These are phyloP conservation scores for Globisporangium carolinianum DNA, from an alignment of 352 stramenopile species.

Conservation along the genomic window DNA sequence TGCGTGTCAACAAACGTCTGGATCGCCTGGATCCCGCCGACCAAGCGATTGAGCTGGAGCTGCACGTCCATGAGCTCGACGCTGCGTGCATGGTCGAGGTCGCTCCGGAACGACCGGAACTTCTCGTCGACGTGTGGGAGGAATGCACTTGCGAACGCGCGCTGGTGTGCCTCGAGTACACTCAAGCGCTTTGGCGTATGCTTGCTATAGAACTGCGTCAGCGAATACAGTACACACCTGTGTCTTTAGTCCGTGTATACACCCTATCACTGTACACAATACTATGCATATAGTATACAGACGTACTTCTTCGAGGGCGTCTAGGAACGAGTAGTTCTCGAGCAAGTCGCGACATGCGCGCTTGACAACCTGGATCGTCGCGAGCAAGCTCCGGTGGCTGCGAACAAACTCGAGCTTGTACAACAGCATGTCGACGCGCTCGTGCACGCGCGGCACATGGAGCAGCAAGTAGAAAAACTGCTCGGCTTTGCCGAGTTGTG, in stretches of 20 bases:
- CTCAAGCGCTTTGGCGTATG: slow-evolving; percentile 27
- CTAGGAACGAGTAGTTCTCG: slow-evolving; percentile 62
- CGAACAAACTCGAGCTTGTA: slow-evolving; percentile 69
- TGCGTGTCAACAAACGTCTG: slow-evolving; percentile 35
- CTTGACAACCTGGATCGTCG: slow-evolving; percentile 48
- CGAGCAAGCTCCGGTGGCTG: slow-evolving; percentile 31
- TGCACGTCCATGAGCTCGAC: slow-evolving; percentile 62
- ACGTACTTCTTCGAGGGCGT: slow-evolving; percentile 37
- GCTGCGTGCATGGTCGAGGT: slow-evolving; percentile 39
- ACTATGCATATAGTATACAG: background rate
- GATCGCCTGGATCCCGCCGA: slow-evolving; percentile 36
- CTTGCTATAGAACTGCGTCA: slow-evolving; percentile 39
- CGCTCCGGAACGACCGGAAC: slow-evolving; percentile 42
- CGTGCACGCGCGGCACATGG: slow-evolving; percentile 45
- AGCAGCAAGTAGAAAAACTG: slow-evolving; percentile 65
- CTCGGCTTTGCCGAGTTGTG: slow-evolving; percentile 59
- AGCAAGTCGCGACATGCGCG: slow-evolving; percentile 56
- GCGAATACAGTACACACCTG: no score
- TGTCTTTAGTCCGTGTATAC: no score
- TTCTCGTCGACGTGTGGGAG: slow-evolving; percentile 43
- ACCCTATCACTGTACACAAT: no score
- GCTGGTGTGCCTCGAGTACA: slow-evolving; percentile 19
- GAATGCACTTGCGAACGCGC: slow-evolving; percentile 28
- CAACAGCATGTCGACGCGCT: slow-evolving; percentile 67
- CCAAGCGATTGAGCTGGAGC: slow-evolving; percentile 50